Evolutionary conservation across 805 yeast species (phyloP).

Genomic region (Cyberlindnera lachancei): DNA sequence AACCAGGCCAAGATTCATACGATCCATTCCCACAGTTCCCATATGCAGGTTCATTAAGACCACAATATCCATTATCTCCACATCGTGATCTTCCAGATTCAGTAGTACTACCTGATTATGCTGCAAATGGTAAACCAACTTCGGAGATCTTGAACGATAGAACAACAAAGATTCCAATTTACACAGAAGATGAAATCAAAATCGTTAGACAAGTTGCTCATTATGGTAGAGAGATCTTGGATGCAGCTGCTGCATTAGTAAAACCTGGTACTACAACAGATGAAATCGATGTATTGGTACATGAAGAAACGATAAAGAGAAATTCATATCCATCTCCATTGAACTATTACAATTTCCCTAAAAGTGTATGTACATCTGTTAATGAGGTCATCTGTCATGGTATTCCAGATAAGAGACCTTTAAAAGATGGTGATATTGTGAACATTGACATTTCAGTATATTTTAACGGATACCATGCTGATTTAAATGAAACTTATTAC

Average conservation of each 20-base stretch:
- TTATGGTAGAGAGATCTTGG: slow-evolving; percentile 83
- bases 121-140: slow-evolving; percentile 68
- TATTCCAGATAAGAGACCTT: slow-evolving; percentile 82
- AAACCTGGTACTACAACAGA: slow-evolving; percentile 92
- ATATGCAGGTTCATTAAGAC: slow-evolving; percentile 69
- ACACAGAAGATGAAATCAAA: slow-evolving; percentile 61
- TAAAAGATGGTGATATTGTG: slow-evolving; percentile 90
- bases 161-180: slow-evolving; percentile 54
- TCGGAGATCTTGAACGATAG: slow-evolving; percentile 71
- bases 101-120: slow-evolving; percentile 78
- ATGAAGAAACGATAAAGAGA: slow-evolving; percentile 80
- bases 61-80: slow-evolving; percentile 75
- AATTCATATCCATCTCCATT: slow-evolving; percentile 92
- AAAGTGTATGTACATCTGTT: slow-evolving; percentile 85
- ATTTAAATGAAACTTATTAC: slow-evolving; percentile 92
- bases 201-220: slow-evolving; percentile 69
- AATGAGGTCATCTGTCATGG: slow-evolving; percentile 98
- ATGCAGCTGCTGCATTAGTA: slow-evolving; percentile 75
- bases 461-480: slow-evolving; percentile 87
- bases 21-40: slow-evolving; percentile 81
- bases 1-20: slow-evolving; percentile 52
- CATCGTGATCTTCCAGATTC: slow-evolving; percentile 64
- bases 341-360: slow-evolving; percentile 91
- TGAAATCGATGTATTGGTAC: slow-evolving; percentile 79
- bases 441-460: slow-evolving; percentile 84